phyloP scores from a whole-genome alignment of 2,329 filamentous ascomycete species.

The Trichoderma koningii region DNA sequence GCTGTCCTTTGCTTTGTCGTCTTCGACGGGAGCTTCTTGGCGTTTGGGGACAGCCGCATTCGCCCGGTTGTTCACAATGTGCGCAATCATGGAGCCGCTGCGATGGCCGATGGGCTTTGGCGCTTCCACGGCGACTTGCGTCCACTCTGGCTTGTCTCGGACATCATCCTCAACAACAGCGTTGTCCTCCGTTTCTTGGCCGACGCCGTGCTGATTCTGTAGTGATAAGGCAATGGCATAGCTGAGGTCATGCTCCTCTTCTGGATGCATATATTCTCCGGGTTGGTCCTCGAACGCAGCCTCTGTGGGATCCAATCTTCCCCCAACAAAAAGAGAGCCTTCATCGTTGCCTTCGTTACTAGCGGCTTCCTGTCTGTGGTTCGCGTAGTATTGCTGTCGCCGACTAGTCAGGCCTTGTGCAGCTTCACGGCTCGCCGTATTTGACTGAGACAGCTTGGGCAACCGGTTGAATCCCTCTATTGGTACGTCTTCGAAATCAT shows the following conservation, averaged over 20 bases:
- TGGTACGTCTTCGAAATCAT: constrained; percentile 89
- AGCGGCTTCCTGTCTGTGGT: constrained; percentile 18
- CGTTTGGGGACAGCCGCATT: constrained; percentile 59
- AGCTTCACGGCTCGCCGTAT: constrained; percentile 33
- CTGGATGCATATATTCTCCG: constrained; percentile 43
- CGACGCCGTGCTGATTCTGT: constrained; percentile 58
- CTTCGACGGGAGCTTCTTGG: constrained; percentile 28
- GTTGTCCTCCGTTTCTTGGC: constrained; percentile 40
- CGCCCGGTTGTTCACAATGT: constrained; percentile 72
- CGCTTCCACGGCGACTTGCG: constrained; percentile 54
- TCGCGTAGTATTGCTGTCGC: constrained; percentile 37
- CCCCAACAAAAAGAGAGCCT: constrained; percentile 54
- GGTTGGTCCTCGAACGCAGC: constrained; percentile 34
- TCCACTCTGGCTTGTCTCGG: constrained; percentile 53
- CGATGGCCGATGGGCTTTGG: constrained; percentile 53
- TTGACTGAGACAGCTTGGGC: constrained; percentile 56
- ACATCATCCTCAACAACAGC: constrained; percentile 54
- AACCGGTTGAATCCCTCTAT: constrained; percentile 86
- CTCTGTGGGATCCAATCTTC: constrained; percentile 31
- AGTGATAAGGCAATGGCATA: constrained; percentile 85
- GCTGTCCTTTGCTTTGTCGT: constrained; percentile 47
- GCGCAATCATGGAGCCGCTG: constrained; percentile 65
- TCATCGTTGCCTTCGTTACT: constrained; percentile 46
- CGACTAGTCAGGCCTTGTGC: constrained; percentile 34
- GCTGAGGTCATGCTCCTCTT: constrained; percentile 65